Evolutionary conservation across 2,329 filamentous ascomycete species (phyloP).

Genomic region (Calonectria leucothoes): DNA sequence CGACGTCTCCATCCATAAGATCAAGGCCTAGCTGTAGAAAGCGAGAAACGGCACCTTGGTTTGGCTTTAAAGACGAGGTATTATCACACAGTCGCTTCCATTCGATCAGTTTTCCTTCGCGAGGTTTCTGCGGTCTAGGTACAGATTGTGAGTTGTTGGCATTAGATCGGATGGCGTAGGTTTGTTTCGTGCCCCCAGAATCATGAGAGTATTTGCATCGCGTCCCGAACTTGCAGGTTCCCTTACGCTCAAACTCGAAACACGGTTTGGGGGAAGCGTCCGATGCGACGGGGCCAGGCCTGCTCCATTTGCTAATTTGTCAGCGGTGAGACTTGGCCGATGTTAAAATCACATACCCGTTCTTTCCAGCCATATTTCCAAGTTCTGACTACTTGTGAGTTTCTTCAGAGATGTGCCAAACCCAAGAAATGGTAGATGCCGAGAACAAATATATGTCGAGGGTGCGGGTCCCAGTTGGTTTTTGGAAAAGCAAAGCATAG

Average conservation of each 20-base stretch:
- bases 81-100: not conserved
- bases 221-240: not conserved
- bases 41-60: not conserved
- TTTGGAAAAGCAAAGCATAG: not conserved
- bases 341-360: not conserved
- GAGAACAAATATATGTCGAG: not conserved
- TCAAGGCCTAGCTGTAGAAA: not conserved
- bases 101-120: not conserved
- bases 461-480: not conserved
- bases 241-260: not conserved
- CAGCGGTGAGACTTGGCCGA: not conserved
- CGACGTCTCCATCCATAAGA: not conserved
- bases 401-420: not conserved
- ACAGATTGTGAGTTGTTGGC: not conserved
- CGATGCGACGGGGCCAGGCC: not conserved
- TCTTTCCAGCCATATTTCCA: not conserved
- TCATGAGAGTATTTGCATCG: not conserved
- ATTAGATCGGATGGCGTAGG: not conserved
- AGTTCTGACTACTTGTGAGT: not conserved
- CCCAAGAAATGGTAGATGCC: not conserved
- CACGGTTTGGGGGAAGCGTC: not conserved
- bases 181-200: no score
- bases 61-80: not conserved
- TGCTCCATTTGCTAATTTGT: not conserved
- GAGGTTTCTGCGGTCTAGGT: not conserved